A percentile compares a stretch with the other conserved stretches of the same genome.
phyloP scores from a whole-genome alignment of 2,329 filamentous ascomycete species.

The Colletotrichum endophyticum region DNA sequence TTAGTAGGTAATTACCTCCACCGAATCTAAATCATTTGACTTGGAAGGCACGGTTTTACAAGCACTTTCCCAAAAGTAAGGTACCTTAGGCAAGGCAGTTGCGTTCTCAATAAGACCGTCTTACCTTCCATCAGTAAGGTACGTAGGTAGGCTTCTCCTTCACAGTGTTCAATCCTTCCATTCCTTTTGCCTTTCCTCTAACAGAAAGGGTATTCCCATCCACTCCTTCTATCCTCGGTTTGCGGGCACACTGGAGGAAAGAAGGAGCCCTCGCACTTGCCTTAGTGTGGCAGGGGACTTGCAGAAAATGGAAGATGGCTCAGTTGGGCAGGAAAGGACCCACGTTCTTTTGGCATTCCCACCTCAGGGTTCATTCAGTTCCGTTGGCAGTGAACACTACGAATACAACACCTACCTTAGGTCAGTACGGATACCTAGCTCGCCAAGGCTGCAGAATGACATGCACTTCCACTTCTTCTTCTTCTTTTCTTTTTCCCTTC shows the following conservation, averaged over 20 bases:
- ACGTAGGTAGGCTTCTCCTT: not conserved
- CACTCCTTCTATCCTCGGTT: not conserved
- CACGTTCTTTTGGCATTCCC: not conserved
- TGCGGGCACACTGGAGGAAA: not conserved
- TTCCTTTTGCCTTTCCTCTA: not conserved
- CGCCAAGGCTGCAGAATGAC: conserved; percentile 4
- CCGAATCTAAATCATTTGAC: not conserved
- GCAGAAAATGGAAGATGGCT: not conserved
- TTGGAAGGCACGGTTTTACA: not conserved
- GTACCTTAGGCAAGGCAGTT: not conserved
- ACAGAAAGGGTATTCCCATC: not conserved
- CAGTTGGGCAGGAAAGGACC: not conserved
- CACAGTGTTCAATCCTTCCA: not conserved
- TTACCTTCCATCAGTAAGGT: not conserved
- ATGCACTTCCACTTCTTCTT: not conserved
- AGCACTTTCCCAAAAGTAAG: not conserved
- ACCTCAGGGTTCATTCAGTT: not conserved
- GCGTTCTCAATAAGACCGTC: not conserved
- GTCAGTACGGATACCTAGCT: no score
- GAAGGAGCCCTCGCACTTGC: not conserved
- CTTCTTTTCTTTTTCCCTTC: conserved; percentile 10
- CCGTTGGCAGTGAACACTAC: not conserved
- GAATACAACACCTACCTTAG: no score
- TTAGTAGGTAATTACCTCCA: not conserved
- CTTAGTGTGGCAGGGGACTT: not conserved